Conservation (phyloP, 1,284 basidiomycete species). For the Anthracocystis panici-leucophaei region DNA sequence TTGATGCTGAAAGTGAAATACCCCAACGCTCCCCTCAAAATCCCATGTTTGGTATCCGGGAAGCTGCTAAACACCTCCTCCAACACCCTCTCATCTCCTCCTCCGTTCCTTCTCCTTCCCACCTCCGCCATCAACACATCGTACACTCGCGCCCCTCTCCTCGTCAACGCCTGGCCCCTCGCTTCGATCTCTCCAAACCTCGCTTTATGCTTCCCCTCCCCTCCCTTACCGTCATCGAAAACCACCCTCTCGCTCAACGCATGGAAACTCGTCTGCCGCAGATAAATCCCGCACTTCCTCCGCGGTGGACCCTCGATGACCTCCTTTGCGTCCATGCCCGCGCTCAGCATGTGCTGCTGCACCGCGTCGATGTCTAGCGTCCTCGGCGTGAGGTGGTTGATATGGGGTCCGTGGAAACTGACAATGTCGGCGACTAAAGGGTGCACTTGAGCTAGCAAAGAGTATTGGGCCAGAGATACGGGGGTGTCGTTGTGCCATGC, state of each 20-base stretch:
- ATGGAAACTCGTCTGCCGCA: slow-evolving; percentile 71
- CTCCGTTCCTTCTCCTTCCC: slow-evolving; percentile 62
- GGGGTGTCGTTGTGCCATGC: slow-evolving; percentile 70
- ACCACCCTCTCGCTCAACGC: slow-evolving; percentile 71
- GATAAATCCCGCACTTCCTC: slow-evolving; percentile 69
- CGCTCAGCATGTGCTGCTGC: slow-evolving; percentile 69
- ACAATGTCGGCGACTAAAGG: slow-evolving; percentile 71
- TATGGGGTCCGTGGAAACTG: slow-evolving; percentile 71
- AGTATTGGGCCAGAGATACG: slow-evolving; percentile 67
- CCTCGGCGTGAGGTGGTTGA: slow-evolving; percentile 72
- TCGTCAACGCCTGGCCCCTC: slow-evolving; percentile 70
- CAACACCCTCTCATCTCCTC: slow-evolving; percentile 40
- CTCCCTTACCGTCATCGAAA: slow-evolving; percentile 21
- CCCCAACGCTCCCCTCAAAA: slow-evolving; percentile 67
- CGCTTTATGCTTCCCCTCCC: slow-evolving; percentile 69
- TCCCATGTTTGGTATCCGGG: slow-evolving; percentile 63
- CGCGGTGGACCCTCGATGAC: slow-evolving; percentile 71
- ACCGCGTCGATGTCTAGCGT: slow-evolving; percentile 71
- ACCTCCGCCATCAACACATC: slow-evolving; percentile 54
- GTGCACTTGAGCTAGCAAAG: slow-evolving; percentile 66
- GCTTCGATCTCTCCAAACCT: slow-evolving; percentile 72
- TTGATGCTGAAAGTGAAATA: slow-evolving; percentile 45
- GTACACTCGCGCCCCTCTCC: slow-evolving; percentile 61
- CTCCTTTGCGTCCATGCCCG: slow-evolving; percentile 71
- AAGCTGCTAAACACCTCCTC: slow-evolving; percentile 58